A percentile compares a stretch with the other conserved stretches of the same genome.
These are phyloP conservation scores for Tephrocybe rancida DNA, from an alignment of 768 basidiomycete genomes.

Conservation along the genomic window DNA sequence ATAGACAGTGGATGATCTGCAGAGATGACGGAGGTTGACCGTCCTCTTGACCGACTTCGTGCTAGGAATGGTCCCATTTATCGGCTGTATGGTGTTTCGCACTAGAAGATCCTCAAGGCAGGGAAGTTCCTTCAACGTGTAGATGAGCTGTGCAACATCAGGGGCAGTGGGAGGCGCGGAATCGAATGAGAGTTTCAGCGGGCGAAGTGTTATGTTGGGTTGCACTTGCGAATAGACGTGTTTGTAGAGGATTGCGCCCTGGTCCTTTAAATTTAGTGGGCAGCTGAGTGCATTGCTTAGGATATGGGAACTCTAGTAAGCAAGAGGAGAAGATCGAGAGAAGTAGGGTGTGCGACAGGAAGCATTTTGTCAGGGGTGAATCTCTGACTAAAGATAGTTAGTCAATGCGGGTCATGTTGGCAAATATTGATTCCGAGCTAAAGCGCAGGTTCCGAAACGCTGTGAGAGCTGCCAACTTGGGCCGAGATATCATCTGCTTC, in stretches of 20 bases:
- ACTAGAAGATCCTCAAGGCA: neutral
- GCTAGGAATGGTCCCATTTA: neutral
- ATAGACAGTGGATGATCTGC: neutral
- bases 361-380: neutral
- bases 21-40: neutral
- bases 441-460: neutral
- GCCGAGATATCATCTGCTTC: neutral
- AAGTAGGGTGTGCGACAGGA: neutral
- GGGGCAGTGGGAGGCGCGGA: neutral
- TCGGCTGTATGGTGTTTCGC: neutral
- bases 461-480: neutral
- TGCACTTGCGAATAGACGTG: neutral
- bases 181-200: neutral
- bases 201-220: neutral
- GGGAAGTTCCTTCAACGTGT: neutral
- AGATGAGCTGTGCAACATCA: neutral
- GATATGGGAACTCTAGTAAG: neutral
- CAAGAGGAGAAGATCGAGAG: neutral
- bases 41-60: neutral
- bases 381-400: neutral
- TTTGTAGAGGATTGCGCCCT: neutral
- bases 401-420: neutral
- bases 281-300: neutral
- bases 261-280: neutral
- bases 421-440: neutral